Evolutionary conservation across 163 green algal genomes (phyloP).

Genomic region (Chloromonas sp.): DNA sequence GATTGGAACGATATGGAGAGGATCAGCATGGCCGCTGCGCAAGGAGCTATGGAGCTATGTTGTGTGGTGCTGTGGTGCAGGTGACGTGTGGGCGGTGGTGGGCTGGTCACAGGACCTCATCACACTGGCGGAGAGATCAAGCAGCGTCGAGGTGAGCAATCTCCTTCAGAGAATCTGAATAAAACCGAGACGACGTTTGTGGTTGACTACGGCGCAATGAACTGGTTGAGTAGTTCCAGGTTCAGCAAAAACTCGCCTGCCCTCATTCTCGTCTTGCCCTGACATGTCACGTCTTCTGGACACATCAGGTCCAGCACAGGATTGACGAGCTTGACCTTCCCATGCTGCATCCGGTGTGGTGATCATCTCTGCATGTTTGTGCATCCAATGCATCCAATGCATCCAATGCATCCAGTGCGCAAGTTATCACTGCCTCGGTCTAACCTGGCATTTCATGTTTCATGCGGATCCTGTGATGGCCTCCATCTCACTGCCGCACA

Average conservation of each 20-base stretch:
- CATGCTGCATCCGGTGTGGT: not conserved
- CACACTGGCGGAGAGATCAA: constrained; percentile 41
- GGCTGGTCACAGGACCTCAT: constrained; percentile 59
- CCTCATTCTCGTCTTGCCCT: no score
- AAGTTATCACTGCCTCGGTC: no score
- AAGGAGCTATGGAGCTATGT: no score
- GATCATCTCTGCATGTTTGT: no score
- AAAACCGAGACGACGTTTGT: not conserved
- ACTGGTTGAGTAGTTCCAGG: not conserved
- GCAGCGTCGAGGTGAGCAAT: constrained; percentile 4
- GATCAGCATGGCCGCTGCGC: no score
- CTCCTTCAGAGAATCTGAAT: not conserved
- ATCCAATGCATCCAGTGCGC: no score
- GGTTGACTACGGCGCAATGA: not conserved
- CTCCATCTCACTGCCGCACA: constrained; percentile 8
- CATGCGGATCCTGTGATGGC: not conserved
- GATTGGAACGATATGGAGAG: no score
- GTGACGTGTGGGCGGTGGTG: constrained; percentile 66
- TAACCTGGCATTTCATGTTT: no score
- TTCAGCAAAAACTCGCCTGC: no score
- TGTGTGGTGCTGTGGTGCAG: constrained; percentile 8
- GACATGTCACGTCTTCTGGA: no score
- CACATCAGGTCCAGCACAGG: not conserved
- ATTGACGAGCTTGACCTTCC: not conserved
- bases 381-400: no score